Evolutionary conservation across 192 early-diverging fungal genomes (phyloP).

Genomic region (Thoreauomyces humboldtii): DNA sequence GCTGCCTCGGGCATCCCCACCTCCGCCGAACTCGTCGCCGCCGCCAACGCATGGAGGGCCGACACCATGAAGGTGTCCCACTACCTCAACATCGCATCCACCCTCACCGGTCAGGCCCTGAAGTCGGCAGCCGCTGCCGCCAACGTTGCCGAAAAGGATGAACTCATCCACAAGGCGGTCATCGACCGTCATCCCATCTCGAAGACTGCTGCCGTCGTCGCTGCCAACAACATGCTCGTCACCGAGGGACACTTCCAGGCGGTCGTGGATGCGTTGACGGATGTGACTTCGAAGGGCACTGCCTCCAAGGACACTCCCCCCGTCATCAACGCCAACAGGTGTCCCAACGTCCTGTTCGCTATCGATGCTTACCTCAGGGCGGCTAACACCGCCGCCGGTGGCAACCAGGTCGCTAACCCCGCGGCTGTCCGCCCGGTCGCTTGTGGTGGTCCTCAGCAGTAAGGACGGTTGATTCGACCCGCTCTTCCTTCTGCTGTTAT

Average conservation of each 20-base stretch:
- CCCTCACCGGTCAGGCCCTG: background rate
- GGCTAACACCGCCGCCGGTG: background rate
- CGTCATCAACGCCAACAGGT: background rate
- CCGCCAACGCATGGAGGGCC: background rate
- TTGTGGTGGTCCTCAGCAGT: background rate
- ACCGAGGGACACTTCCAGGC: background rate
- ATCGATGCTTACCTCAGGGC: background rate
- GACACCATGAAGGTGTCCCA: background rate
- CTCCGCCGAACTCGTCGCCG: background rate
- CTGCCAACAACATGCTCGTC: constrained; percentile 1
- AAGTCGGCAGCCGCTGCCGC: background rate
- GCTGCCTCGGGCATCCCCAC: background rate
- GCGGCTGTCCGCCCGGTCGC: background rate
- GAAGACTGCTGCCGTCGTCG: background rate
- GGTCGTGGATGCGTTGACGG: background rate
- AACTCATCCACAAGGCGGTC: background rate
- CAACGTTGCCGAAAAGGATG: constrained; percentile 2
- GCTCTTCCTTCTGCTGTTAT: too few relatives aligned
- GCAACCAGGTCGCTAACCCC: background rate
- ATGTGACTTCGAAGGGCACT: background rate
- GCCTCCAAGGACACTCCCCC: background rate
- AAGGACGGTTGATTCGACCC: too few relatives aligned
- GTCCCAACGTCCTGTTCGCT: background rate
- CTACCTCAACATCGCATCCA: background rate
- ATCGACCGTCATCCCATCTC: background rate